Evolutionary conservation across 352 stramenopile genomes (phyloP).

Genomic region (Aphanomyces cochlioides): DNA sequence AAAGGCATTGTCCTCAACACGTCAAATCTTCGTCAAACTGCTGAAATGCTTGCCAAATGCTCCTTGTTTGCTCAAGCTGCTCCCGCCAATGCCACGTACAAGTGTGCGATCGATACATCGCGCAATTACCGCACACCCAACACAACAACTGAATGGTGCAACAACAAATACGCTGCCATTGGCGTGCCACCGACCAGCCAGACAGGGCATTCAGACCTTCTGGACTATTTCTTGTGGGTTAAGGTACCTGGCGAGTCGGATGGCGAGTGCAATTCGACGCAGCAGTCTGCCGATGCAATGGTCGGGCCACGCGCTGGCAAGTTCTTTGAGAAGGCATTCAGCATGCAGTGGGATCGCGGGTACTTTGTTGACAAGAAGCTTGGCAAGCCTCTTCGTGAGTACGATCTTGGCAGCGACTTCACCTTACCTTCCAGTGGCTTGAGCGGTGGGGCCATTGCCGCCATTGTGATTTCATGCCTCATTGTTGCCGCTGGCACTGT

Average conservation of each 20-base stretch:
- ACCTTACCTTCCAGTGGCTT: background rate
- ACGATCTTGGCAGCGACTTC: background rate
- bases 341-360: conserved; percentile 55
- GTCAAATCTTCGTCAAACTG: conserved; percentile 42
- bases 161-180: conserved; percentile 41
- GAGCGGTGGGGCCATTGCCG: background rate
- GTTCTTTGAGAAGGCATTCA: conserved; percentile 56
- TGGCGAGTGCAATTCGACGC: conserved; percentile 39
- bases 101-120: conserved; percentile 44
- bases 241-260: conserved; percentile 49
- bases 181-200: conserved; percentile 37
- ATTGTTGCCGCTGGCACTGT: background rate
- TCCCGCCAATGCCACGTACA: conserved; percentile 31
- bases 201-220: conserved; percentile 35
- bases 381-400: background rate
- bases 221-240: conserved; percentile 43
- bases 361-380: conserved; percentile 46
- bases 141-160: conserved; percentile 42
- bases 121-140: conserved; percentile 36
- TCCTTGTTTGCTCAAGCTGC: conserved; percentile 36
- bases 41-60: conserved; percentile 38
- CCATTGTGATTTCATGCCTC: background rate
- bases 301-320: conserved; percentile 42
- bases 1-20: conserved; percentile 53
- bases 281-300: conserved; percentile 46